Conservation (phyloP, 2,329 filamentous ascomycete genomes). For the Fusarium nygamai region DNA sequence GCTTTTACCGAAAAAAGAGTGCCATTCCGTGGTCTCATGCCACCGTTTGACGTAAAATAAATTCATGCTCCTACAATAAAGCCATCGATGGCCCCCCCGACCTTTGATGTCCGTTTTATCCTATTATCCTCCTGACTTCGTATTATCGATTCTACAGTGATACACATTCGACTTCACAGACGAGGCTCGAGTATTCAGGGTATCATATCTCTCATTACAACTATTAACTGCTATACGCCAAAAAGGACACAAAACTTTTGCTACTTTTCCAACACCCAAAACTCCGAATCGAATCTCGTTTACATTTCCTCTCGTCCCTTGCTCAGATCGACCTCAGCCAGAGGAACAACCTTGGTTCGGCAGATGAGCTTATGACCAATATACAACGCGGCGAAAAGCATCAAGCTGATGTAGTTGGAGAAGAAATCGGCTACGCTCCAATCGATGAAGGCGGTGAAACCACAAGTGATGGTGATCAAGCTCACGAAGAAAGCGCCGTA, state of each 20-base stretch:
- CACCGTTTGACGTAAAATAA: constrained; percentile 23
- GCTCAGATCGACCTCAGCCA: constrained; percentile 50
- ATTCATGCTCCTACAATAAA: constrained; percentile 15
- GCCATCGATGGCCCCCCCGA: background rate
- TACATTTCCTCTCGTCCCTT: constrained; percentile 36
- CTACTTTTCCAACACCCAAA: constrained; percentile 15
- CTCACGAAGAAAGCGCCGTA: constrained; percentile 74
- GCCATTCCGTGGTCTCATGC: background rate
- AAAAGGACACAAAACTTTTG: constrained; percentile 18
- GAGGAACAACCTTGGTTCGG: constrained; percentile 51
- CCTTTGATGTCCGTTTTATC: background rate
- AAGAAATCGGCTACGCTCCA: constrained; percentile 72
- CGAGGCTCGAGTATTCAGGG: constrained; percentile 14
- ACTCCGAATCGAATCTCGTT: constrained; percentile 9
- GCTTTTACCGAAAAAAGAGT: constrained; percentile 3
- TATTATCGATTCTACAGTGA: background rate
- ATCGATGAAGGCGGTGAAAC: constrained; percentile 73
- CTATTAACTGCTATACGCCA: constrained; percentile 33
- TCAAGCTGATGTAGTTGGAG: constrained; percentile 70
- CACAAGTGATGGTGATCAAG: constrained; percentile 73
- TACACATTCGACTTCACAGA: background rate
- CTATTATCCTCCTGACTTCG: background rate
- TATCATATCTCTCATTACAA: constrained; percentile 41
- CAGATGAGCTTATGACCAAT: constrained; percentile 67
- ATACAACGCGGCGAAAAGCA: constrained; percentile 70